Evolutionary conservation across 768 basidiomycete species (phyloP).

Genomic region (Phaeotremella fagi): DNA sequence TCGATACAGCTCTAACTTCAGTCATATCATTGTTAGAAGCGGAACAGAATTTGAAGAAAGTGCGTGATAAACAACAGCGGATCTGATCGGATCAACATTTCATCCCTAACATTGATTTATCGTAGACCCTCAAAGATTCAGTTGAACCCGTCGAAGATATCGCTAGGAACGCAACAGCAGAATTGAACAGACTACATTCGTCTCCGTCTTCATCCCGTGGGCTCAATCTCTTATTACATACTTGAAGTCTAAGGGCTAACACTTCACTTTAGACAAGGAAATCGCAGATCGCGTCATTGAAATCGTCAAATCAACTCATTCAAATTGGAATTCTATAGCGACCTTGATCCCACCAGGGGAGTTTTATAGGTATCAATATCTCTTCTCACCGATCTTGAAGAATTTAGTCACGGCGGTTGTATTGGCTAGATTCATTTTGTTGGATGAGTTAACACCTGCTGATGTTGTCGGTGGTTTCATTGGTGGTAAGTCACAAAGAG

Average conservation of each 20-base stretch:
- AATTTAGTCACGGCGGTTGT: slow-evolving; percentile 44
- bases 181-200: slow-evolving; percentile 35
- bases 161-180: slow-evolving; percentile 22
- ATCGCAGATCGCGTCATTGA: slow-evolving; percentile 26
- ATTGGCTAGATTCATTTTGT: slow-evolving; percentile 45
- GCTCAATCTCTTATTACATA: slow-evolving; percentile 3
- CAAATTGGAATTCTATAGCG: slow-evolving; percentile 35
- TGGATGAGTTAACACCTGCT: slow-evolving; percentile 44
- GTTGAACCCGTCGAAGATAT: slow-evolving; percentile 40
- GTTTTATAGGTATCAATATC: slow-evolving; percentile 43
- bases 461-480: slow-evolving; percentile 39
- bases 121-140: slow-evolving; percentile 30
- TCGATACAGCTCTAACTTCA: slow-evolving; percentile 5
- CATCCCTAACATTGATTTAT: no score
- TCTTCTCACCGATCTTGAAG: slow-evolving; percentile 27
- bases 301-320: slow-evolving; percentile 13
- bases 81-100: no score
- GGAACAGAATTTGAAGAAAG: slow-evolving; percentile 40
- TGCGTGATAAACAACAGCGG: no score
- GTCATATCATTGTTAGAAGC: slow-evolving; percentile 35
- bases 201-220: slow-evolving; percentile 24
- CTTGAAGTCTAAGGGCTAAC: background rate
- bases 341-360: slow-evolving; percentile 44
- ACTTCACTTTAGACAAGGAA: slow-evolving; percentile 11
- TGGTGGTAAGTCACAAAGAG: slow-evolving; percentile 48